Conservation (phyloP, 2,329 filamentous ascomycete species). For the Paecilomyces variotii region DNA sequence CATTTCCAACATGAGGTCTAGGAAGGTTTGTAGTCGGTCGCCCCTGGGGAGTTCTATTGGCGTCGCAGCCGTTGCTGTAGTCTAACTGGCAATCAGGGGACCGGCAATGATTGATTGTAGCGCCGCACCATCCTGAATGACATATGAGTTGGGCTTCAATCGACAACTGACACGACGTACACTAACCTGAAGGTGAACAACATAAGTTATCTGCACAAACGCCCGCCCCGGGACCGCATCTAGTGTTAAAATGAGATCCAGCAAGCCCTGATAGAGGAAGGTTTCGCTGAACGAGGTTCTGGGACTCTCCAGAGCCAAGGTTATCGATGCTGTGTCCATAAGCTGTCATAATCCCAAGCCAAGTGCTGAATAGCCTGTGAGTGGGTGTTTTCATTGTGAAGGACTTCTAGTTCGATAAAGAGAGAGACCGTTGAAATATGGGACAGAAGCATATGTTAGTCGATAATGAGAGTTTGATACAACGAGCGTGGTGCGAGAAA, state of each 20-base stretch:
- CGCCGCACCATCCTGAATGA: conserved; percentile 30
- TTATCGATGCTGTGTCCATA: background rate
- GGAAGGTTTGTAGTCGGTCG: conserved; percentile 25
- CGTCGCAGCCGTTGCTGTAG: conserved; percentile 30
- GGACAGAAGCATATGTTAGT: background rate
- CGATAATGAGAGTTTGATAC: background rate
- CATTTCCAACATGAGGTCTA: conserved; percentile 27
- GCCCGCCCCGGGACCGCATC: conserved; percentile 28
- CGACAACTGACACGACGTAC: background rate
- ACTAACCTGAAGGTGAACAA: conserved; percentile 31
- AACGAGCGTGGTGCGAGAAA: background rate
- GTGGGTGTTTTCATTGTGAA: background rate
- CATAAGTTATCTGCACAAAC: conserved; percentile 28
- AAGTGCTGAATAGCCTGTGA: background rate
- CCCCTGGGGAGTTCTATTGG: conserved; percentile 25
- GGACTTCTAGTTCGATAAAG: background rate
- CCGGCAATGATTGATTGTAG: conserved; percentile 27
- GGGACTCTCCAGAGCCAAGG: background rate
- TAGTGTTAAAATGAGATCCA: conserved; percentile 8
- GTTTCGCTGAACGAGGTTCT: background rate
- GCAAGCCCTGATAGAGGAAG: background rate
- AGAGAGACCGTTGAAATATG: background rate
- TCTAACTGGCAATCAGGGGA: conserved; percentile 35
- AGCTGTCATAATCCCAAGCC: background rate
- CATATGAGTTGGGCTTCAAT: background rate